Conservation (phyloP, 305 asterid species). For the Caryopteris hybrid region DNA sequence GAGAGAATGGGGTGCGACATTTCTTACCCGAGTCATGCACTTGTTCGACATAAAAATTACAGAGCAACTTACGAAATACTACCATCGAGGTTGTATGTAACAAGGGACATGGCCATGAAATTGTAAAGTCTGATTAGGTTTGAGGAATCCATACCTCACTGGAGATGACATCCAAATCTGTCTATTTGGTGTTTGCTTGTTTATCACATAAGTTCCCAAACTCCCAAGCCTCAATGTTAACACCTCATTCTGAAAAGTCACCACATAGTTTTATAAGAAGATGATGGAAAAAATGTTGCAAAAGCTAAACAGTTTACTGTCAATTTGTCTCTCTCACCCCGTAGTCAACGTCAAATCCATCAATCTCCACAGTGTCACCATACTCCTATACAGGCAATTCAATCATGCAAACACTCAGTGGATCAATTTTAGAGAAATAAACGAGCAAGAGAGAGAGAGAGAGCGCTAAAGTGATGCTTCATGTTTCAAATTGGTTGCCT, state of each 20-base stretch:
- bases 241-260: constrained; percentile 72
- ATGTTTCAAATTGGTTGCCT: too few relatives aligned
- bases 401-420: constrained; percentile 3
- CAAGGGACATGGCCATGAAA: not conserved
- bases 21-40: too few relatives aligned
- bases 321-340: constrained; percentile 62
- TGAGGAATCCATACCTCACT: constrained; percentile 57
- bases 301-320: not conserved
- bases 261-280: constrained; percentile 8
- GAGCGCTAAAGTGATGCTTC: not conserved
- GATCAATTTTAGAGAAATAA: not conserved
- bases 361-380: constrained; percentile 89
- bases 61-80: too few relatives aligned
- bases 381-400: constrained; percentile 55
- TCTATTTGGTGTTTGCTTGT: constrained; percentile 95
- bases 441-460: not conserved
- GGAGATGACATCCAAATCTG: constrained; percentile 99
- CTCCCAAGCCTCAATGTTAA: constrained; percentile 82
- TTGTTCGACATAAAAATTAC: too few relatives aligned
- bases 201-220: constrained; percentile 89
- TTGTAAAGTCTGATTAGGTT: not conserved
- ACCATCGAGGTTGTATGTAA: not conserved
- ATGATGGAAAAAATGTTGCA: not conserved
- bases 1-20: not conserved
- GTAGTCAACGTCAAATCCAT: constrained; percentile 85